Evolutionary conservation across 2,329 filamentous ascomycete genomes (phyloP).

Genomic region (Pyrenochaeta sp.): DNA sequence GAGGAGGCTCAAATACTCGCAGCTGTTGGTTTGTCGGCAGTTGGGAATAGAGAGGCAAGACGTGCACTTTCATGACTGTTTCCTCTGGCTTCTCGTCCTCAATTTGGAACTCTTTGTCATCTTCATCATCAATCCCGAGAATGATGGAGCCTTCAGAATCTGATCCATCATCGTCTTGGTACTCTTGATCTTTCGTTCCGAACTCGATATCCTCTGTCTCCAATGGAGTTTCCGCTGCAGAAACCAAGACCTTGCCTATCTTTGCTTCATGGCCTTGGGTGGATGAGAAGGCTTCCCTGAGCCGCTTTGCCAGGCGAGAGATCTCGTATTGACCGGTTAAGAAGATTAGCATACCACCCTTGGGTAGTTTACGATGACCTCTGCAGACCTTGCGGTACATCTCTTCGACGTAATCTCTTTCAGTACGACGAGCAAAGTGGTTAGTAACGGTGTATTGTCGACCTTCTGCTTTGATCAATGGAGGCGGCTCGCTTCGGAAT

Average conservation of each 20-base stretch:
- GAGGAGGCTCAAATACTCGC: constrained; percentile 84
- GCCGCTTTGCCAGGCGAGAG: constrained; percentile 75
- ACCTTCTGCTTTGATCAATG: constrained; percentile 87
- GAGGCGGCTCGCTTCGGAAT: constrained; percentile 76
- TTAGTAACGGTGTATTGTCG: constrained; percentile 88
- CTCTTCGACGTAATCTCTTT: constrained; percentile 89
- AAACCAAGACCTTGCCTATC: constrained; percentile 74
- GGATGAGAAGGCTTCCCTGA: constrained; percentile 72
- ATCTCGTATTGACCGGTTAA: constrained; percentile 95
- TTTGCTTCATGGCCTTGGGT: constrained; percentile 57
- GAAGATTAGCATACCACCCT: constrained; percentile 91
- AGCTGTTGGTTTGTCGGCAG: constrained; percentile 90
- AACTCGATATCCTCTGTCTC: constrained; percentile 90
- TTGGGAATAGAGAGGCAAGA: constrained; percentile 93
- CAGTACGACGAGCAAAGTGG: constrained; percentile 85
- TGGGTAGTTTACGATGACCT: constrained; percentile 88
- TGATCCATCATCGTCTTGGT: constrained; percentile 56
- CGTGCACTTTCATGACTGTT: constrained; percentile 73
- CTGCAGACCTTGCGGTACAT: constrained; percentile 84
- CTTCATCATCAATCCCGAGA: constrained; percentile 65
- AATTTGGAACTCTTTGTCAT: constrained; percentile 70
- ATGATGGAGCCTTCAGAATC: constrained; percentile 67
- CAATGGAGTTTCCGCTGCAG: constrained; percentile 77
- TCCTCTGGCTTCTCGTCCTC: constrained; percentile 69
- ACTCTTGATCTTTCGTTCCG: constrained; percentile 58